Base-by-base conservation (phyloP, 306 rosid species). In the Trifolium subterraneum region DNA sequence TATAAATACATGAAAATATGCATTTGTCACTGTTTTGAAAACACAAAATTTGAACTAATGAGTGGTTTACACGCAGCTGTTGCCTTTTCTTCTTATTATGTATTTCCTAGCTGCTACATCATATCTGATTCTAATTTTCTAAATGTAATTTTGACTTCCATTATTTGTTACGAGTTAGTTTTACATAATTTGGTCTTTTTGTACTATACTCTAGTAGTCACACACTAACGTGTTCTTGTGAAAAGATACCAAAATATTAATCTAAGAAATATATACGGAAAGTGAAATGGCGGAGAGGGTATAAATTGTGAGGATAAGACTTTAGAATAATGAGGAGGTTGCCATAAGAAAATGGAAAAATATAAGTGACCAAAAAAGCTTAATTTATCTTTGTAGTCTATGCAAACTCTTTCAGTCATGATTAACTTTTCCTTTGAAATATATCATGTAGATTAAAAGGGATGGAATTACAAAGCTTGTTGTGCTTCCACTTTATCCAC, bases 401-500 rank as follows among this genome's bases (percentile, higher is more conserved):
- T 36, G 39, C 39, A 36, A 36, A 36, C 39, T 36, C 39, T 36
- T 36, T 36, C 10, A 59, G 9, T 83, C 66, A 67, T 80, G 70
- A 72, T 70, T 70, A 9, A 27, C 33, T 52, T 70, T 74, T 39
- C 52, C 14, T 64, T 81, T 50, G n/a, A 56, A 79, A 78, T 60
- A 29, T 61, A 68, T 72, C 51, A 75, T 73, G 81, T 55, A 93
- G 98, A 93, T 93, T 70, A 93, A 93, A 89, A 86, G 73, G 78
- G 98, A 93, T 83, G 88, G 92, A 71, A 93, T 90, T 68, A 83
- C 92, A 41, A 93, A 89, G 84, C 98, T 93, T 81, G 98, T 93
- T n/a, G 98, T 93, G 73, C 97, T 93, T 82, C 98, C 98, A 6
- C 98, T 93, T 86, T 93, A 93, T 88, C 98, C 98, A 35, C 98